Percentiles rank a stretch among this genome's conserved stretches.
phyloP scores from a whole-genome alignment of 371 early-diverging fungal species.

The Mucor velutinosus region DNA sequence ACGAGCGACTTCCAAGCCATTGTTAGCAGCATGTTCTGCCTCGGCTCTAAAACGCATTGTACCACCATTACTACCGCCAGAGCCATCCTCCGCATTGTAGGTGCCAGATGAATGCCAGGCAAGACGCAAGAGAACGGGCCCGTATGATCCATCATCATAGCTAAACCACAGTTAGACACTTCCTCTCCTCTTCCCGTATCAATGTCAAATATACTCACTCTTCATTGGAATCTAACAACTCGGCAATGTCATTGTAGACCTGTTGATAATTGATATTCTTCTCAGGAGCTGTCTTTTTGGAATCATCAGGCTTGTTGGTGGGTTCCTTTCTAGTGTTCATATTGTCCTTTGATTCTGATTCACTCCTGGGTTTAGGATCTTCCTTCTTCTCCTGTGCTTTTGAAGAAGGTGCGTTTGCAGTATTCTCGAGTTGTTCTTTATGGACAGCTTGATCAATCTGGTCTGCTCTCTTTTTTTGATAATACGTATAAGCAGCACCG shows the following conservation, averaged over 20 bases:
- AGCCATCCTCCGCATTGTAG: slow-evolving; percentile 74
- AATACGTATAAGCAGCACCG: slow-evolving; percentile 21
- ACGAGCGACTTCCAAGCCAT: slow-evolving; percentile 77
- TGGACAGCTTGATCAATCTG: neutral
- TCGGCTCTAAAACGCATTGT: slow-evolving; percentile 81
- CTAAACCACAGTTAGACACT: slow-evolving; percentile 8
- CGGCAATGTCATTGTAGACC: slow-evolving; percentile 81
- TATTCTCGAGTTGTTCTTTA: neutral
- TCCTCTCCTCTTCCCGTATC: neutral
- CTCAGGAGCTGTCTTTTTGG: slow-evolving; percentile 7
- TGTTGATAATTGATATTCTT: slow-evolving; percentile 62
- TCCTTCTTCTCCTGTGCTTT: neutral
- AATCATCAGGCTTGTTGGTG: neutral
- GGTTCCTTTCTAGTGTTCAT: neutral
- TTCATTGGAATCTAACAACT: slow-evolving; percentile 69
- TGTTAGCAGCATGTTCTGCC: slow-evolving; percentile 73
- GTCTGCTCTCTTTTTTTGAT: slow-evolving; percentile 13
- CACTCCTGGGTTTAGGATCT: neutral
- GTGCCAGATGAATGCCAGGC: slow-evolving; percentile 97
- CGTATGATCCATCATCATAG: slow-evolving; percentile 93
- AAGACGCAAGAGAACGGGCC: slow-evolving; percentile 87
- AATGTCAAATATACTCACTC: slow-evolving; percentile 40
- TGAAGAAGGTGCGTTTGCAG: neutral
- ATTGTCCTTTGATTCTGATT: neutral
- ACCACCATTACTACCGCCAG: slow-evolving; percentile 91